Evolutionary conservation across 192 early-diverging fungal species (phyloP).

Genomic region (Coemansia sp.): DNA sequence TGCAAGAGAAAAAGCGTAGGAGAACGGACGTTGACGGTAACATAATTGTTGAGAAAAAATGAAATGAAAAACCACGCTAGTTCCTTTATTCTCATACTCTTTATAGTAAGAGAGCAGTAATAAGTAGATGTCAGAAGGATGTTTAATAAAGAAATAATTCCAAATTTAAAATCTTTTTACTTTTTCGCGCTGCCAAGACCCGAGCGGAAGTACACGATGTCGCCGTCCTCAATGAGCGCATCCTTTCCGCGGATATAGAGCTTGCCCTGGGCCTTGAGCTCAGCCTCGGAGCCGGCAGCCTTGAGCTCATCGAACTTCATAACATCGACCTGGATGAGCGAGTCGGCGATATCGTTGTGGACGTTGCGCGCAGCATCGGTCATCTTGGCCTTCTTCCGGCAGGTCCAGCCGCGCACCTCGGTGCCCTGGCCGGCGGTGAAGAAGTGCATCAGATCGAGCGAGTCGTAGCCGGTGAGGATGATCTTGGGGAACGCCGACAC

Average conservation of each 20-base stretch:
- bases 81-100: too few species aligned
- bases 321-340: slow-evolving; percentile 94
- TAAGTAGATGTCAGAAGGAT: too few species aligned
- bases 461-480: slow-evolving; percentile 86
- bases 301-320: slow-evolving; percentile 88
- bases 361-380: slow-evolving; percentile 94
- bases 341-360: slow-evolving; percentile 82
- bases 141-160: too few species aligned
- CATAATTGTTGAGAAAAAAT: too few species aligned
- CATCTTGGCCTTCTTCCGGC: slow-evolving; percentile 78
- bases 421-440: slow-evolving; percentile 85
- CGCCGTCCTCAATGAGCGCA: slow-evolving; percentile 90
- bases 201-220: slow-evolving; percentile 79
- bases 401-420: slow-evolving; percentile 94
- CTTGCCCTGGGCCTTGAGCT: slow-evolving; percentile 91
- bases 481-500: slow-evolving; percentile 84
- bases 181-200: slow-evolving; percentile 50
- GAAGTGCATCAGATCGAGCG: slow-evolving; percentile 88
- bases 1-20: too few species aligned
- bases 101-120: too few species aligned
- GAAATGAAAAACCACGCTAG: too few species aligned
- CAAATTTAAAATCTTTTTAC: slow-evolving; percentile 5
- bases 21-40: too few species aligned
- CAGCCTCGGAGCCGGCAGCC: slow-evolving; percentile 78
- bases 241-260: slow-evolving; percentile 91